Conservation (phyloP, 2,329 filamentous ascomycete species). For the Calonectria pteridis region DNA sequence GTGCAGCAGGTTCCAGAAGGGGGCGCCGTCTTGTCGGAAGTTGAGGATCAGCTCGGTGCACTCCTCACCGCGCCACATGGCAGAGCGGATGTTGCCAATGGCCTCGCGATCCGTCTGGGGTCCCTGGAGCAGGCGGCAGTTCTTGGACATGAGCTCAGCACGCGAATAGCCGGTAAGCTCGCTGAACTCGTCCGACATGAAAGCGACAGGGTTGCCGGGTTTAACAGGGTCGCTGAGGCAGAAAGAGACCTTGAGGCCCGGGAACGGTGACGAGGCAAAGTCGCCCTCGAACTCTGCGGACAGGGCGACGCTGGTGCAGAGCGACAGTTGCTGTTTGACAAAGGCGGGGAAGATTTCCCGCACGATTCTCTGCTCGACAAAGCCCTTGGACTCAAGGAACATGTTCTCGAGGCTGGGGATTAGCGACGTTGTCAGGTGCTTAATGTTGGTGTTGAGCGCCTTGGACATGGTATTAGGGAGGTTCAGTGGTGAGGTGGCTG, state of each 20-base stretch:
- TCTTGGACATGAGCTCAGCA: conserved; percentile 61
- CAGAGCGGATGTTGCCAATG: conserved; percentile 55
- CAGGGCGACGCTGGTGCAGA: conserved; percentile 59
- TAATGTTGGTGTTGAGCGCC: conserved; percentile 60
- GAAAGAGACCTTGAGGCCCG: conserved; percentile 70
- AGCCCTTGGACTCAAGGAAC: conserved; percentile 57
- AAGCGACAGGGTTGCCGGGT: conserved; percentile 63
- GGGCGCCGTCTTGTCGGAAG: conserved; percentile 65
- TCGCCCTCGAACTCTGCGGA: conserved; percentile 50
- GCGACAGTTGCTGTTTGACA: conserved; percentile 63
- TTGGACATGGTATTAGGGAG: conserved; percentile 56
- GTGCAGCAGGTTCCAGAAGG: conserved; percentile 6
- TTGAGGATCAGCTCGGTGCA: conserved; percentile 65
- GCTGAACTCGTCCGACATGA: conserved; percentile 64
- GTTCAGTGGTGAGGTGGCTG: conserved; percentile 55
- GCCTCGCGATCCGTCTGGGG: conserved; percentile 57
- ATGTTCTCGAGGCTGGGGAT: conserved; percentile 61
- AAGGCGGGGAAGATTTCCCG: conserved; percentile 65
- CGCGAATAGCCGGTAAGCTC: conserved; percentile 63
- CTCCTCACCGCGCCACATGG: conserved; percentile 57
- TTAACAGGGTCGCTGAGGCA: conserved; percentile 66
- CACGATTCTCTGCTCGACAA: conserved; percentile 59
- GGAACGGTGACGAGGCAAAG: conserved; percentile 53
- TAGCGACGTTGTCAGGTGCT: conserved; percentile 56
- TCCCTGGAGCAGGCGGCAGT: conserved; percentile 64